Conservation (phyloP, 331 rosid species). For the Telfairia occidentalis region DNA sequence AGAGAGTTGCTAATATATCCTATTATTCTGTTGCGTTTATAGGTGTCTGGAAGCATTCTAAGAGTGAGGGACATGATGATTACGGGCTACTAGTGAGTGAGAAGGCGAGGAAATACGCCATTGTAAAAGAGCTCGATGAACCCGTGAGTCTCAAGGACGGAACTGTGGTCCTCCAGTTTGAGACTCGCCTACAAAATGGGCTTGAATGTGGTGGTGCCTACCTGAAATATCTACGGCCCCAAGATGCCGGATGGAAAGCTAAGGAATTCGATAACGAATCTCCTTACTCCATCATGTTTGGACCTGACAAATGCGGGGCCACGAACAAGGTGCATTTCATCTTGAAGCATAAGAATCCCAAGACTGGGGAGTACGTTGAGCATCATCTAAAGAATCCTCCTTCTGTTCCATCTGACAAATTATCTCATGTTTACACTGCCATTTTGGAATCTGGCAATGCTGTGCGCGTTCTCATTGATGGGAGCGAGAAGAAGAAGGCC, state of each 20-base stretch:
- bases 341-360: conserved; percentile 91
- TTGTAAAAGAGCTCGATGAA: conserved; percentile 68
- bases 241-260: conserved; percentile 81
- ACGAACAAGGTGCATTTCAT: conserved; percentile 97
- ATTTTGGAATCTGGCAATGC: conserved; percentile 55
- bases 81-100: conserved; percentile 86
- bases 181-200: conserved; percentile 84
- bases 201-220: conserved; percentile 99
- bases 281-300: conserved; percentile 92
- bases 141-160: conserved; percentile 53
- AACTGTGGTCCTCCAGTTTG: conserved; percentile 77
- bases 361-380: conserved; percentile 68
- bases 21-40: not conserved
- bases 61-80: conserved; percentile 96
- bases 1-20: not conserved
- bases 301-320: conserved; percentile 95
- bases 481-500: conserved; percentile 80
- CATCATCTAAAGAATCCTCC: conserved; percentile 88
- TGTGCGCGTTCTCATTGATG: conserved; percentile 56
- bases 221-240: conserved; percentile 83
- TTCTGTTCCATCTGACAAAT: conserved; percentile 77
- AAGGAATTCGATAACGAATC: conserved; percentile 67
- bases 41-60: conserved; percentile 85
- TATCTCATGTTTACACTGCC: conserved; percentile 86
- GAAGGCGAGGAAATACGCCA: conserved; percentile 78